Evolutionary conservation across 1,284 basidiomycete species (phyloP).

Genomic region (Phylloboletellus chloephorus): DNA sequence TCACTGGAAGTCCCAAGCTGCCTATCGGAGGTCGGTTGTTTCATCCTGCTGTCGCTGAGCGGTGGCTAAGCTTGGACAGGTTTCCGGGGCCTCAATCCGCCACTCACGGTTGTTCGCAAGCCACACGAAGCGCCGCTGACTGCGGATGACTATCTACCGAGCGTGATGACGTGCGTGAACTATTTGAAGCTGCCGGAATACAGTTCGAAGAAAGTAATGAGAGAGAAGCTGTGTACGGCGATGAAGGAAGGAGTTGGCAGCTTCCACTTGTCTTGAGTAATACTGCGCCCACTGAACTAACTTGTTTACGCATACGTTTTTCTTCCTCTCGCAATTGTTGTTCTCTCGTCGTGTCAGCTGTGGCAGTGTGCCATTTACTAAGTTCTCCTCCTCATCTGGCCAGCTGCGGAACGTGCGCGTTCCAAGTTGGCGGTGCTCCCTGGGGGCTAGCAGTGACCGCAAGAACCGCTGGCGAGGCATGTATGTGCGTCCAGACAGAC

Average conservation of each 20-base stretch:
- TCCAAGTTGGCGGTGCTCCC: constrained; percentile 1
- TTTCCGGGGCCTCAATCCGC: constrained; percentile 92
- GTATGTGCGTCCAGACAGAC: constrained; percentile 51
- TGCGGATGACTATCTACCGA: constrained; percentile 93
- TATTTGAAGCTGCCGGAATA: constrained; percentile 95
- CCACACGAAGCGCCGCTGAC: constrained; percentile 86
- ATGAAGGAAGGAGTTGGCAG: constrained; percentile 90
- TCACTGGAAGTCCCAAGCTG: constrained; percentile 91
- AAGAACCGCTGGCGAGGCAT: too few relatives aligned
- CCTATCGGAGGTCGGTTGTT: constrained; percentile 78
- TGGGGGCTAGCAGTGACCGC: neutral
- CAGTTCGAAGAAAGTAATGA: constrained; percentile 76
- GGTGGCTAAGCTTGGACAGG: constrained; percentile 42
- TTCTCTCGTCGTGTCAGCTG: constrained; percentile 5
- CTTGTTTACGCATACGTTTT: constrained; percentile 24
- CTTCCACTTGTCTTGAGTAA: constrained; percentile 82
- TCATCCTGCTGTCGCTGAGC: constrained; percentile 1
- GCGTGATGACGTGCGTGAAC: constrained; percentile 99
- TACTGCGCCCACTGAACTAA: constrained; percentile 22
- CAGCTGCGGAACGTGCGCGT: constrained; percentile 24
- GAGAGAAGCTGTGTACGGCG: constrained; percentile 72
- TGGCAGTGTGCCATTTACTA: neutral
- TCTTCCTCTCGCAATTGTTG: constrained; percentile 12
- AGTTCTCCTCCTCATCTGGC: neutral
- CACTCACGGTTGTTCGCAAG: constrained; percentile 95